phyloP scores from a whole-genome alignment of 1,284 basidiomycete genomes.

The Coniferiporia sulphurascens region DNA sequence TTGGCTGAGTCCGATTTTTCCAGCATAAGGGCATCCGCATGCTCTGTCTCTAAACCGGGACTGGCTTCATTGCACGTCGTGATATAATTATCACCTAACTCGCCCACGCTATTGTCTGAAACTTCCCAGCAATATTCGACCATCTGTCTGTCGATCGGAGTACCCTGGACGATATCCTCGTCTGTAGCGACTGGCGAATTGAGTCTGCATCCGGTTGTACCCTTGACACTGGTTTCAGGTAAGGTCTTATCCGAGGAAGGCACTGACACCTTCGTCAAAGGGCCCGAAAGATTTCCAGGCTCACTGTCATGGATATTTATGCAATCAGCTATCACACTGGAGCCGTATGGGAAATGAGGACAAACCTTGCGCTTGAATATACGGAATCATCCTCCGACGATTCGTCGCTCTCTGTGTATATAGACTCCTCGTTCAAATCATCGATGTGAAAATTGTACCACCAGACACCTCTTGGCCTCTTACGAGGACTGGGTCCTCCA shows the following conservation, averaged over 20 bases:
- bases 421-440: not conserved
- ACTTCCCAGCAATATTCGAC: constrained; percentile 7
- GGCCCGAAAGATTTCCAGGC: not conserved
- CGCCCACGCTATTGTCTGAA: not conserved
- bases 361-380: not conserved
- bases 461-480: constrained; percentile 2
- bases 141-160: constrained; percentile 4
- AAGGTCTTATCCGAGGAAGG: not conserved
- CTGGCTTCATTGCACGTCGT: not conserved
- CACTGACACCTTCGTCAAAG: not conserved
- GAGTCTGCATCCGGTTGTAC: not conserved
- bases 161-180: not conserved
- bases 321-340: not conserved
- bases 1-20: not conserved
- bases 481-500: not conserved
- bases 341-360: not conserved
- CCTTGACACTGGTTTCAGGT: not conserved
- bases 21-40: not conserved
- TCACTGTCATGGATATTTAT: not conserved
- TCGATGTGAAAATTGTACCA: constrained; percentile 5
- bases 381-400: not conserved
- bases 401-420: not conserved
- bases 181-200: not conserved
- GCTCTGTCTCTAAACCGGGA: not conserved
- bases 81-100: not conserved